These are phyloP conservation scores for Amanita polypyramis DNA, from an alignment of 768 basidiomycete genomes.

Conservation along the genomic window DNA sequence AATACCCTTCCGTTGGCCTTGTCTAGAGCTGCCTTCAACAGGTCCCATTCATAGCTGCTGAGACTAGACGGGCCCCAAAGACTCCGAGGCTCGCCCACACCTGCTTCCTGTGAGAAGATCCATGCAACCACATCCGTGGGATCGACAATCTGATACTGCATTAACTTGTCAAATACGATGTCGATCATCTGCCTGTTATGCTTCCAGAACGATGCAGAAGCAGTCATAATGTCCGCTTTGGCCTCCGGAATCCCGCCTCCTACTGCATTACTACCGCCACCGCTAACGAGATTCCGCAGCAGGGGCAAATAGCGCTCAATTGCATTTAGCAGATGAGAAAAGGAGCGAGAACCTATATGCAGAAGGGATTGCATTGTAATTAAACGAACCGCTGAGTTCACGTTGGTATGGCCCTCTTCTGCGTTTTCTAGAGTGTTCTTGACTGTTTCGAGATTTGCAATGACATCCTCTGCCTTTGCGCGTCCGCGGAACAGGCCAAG, in stretches of 20 bases:
- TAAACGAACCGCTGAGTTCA: constrained; percentile 59
- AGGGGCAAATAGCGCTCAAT: constrained; percentile 88
- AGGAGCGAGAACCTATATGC: constrained; percentile 87
- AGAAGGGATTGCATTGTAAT: constrained; percentile 84
- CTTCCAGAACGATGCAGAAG: constrained; percentile 74
- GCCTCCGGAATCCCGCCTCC: constrained; percentile 39
- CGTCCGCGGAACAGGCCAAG: constrained; percentile 76
- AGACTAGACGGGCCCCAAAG: constrained; percentile 30
- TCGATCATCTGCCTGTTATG: constrained; percentile 76
- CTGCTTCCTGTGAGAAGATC: constrained; percentile 57
- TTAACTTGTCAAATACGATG: constrained; percentile 94
- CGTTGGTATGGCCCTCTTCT: constrained; percentile 45
- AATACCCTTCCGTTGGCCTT: constrained; percentile 87
- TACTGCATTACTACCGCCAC: constrained; percentile 25
- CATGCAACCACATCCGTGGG: constrained; percentile 84
- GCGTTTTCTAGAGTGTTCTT: constrained; percentile 54
- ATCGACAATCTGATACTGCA: constrained; percentile 98
- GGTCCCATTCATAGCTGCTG: constrained; percentile 73
- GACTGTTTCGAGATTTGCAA: constrained; percentile 60
- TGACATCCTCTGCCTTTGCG: constrained; percentile 71
- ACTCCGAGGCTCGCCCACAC: constrained; percentile 27
- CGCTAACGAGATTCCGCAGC: constrained; percentile 53
- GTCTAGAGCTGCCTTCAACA: constrained; percentile 73
- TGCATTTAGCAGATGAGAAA: constrained; percentile 96
- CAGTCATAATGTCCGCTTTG: constrained; percentile 60